These are phyloP conservation scores for Clarireedia monteithiana DNA, from an alignment of 2,329 filamentous ascomycete species.

Conservation along the genomic window DNA sequence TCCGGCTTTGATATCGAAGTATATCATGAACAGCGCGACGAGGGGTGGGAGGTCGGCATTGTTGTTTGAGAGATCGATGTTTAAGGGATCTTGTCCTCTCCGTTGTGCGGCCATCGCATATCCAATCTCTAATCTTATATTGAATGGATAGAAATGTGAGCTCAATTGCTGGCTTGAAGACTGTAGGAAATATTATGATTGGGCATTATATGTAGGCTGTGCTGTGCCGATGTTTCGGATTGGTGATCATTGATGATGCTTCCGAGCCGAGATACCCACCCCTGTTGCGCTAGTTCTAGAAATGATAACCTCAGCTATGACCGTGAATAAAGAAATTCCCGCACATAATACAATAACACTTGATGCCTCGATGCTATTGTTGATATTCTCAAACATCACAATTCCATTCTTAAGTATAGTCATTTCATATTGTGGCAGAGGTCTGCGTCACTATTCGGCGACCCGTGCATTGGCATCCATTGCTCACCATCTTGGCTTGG, in stretches of 20 bases:
- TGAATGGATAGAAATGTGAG: not conserved
- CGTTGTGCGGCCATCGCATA: conserved; percentile 25
- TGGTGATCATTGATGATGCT: not conserved
- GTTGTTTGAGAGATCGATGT: conserved; percentile 22
- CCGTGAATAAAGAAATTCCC: too few species aligned
- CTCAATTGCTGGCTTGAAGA: not conserved
- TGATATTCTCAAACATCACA: too few species aligned
- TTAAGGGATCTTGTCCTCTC: conserved; percentile 28
- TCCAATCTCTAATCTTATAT: not conserved
- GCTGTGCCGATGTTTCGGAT: not conserved
- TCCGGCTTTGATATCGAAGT: conserved; percentile 87
- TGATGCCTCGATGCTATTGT: too few species aligned
- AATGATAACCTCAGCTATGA: too few species aligned
- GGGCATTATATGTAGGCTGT: not conserved
- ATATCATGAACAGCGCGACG: conserved; percentile 78
- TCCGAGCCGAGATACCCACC: not conserved
- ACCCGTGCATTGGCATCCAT: too few species aligned
- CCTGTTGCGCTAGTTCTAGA: too few species aligned
- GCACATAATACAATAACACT: too few species aligned
- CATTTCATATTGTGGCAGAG: too few species aligned
- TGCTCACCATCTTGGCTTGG: too few species aligned
- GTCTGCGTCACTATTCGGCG: too few species aligned
- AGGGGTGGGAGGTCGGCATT: conserved; percentile 50
- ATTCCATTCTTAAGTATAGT: too few species aligned
- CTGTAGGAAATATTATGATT: conserved; percentile 2